These are phyloP conservation scores for Themeda triandra DNA, from an alignment of 176 grass and related monocot species.

Conservation along the genomic window DNA sequence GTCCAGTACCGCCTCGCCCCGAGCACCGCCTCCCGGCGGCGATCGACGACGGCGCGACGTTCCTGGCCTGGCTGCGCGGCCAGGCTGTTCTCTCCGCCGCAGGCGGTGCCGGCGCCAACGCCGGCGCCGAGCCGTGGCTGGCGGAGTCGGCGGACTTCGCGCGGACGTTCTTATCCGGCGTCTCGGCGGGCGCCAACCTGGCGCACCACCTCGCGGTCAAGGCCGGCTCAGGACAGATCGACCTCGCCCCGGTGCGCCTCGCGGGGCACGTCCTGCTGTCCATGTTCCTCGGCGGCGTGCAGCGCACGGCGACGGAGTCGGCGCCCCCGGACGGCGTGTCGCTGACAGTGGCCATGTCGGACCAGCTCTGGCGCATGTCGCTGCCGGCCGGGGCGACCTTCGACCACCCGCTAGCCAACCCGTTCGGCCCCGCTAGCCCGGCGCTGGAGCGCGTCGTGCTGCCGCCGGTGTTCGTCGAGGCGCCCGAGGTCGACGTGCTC, in stretches of 20 bases:
- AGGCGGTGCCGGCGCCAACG: neutral
- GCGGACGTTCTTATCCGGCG: constrained; percentile 25
- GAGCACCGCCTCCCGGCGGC: constrained; percentile 58
- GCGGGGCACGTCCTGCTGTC: constrained; percentile 46
- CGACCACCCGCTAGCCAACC: constrained; percentile 62
- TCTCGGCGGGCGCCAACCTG: constrained; percentile 41
- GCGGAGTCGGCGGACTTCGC: constrained; percentile 22
- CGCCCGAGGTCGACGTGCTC: constrained; percentile 43
- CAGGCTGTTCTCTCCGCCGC: neutral
- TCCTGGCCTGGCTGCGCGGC: constrained; percentile 31
- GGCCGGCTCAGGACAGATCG: neutral
- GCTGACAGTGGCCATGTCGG: constrained; percentile 31
- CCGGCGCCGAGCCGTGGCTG: constrained; percentile 26
- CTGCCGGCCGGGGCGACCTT: constrained; percentile 40
- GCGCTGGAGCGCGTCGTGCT: constrained; percentile 8
- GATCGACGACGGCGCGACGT: constrained; percentile 47
- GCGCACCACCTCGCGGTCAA: constrained; percentile 18
- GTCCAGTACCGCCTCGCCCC: constrained; percentile 52
- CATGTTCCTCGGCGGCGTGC: constrained; percentile 39
- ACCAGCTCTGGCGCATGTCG: constrained; percentile 60
- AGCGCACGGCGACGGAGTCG: constrained; percentile 32
- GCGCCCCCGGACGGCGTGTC: constrained; percentile 34
- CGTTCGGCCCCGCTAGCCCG: constrained; percentile 45
- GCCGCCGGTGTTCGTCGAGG: constrained; percentile 49
- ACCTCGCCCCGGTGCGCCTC: neutral